Evolutionary conservation across 805 yeast genomes (phyloP).

Genomic region (Saccharomycopsis schoenii): DNA sequence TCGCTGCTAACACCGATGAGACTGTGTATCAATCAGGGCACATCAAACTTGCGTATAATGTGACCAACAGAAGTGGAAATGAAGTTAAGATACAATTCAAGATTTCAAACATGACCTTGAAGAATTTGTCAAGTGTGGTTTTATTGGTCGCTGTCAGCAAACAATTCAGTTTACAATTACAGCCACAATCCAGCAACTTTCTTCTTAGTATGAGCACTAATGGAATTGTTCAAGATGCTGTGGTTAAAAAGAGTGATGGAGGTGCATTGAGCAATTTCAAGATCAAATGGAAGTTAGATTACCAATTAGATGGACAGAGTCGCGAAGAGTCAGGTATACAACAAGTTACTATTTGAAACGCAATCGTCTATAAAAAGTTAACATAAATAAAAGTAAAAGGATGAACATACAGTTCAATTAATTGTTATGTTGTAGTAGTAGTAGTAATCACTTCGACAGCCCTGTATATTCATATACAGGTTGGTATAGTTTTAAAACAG

Average conservation of each 20-base stretch:
- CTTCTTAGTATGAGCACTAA: conserved; percentile 39
- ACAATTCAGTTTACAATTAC: conserved; percentile 43
- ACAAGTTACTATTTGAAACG: not conserved
- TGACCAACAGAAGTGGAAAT: conserved; percentile 28
- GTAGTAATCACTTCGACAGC: no score
- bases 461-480: no score
- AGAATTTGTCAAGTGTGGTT: conserved; percentile 37
- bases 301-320: conserved; percentile 35
- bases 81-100: conserved; percentile 31
- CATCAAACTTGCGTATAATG: conserved; percentile 40
- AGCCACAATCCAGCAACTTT: conserved; percentile 49
- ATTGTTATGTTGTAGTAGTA: no score
- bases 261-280: conserved; percentile 36
- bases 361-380: not conserved
- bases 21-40: conserved; percentile 34
- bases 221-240: conserved; percentile 41
- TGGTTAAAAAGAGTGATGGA: conserved; percentile 28
- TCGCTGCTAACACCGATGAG: conserved; percentile 21
- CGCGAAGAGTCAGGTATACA: conserved; percentile 44
- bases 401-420: not conserved
- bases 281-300: conserved; percentile 68
- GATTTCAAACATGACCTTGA: conserved; percentile 40
- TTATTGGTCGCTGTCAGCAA: conserved; percentile 68
- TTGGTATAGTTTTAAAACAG: no score
- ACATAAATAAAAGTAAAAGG: not conserved